phyloP scores from a whole-genome alignment of 1,284 basidiomycete genomes.

The Neonothopanus nambi region DNA sequence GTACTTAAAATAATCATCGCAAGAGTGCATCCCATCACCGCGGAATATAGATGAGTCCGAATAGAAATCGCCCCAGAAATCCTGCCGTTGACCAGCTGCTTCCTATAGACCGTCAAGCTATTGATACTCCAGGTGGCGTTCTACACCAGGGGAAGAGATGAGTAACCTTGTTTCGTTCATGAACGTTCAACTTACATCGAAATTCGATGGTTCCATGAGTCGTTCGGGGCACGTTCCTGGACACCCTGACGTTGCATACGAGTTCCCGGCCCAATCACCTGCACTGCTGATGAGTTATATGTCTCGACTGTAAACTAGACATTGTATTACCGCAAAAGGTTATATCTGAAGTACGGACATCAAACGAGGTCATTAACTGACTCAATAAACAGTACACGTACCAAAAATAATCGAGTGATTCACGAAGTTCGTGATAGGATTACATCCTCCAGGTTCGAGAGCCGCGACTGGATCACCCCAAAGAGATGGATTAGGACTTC shows the following conservation, averaged over 20 bases:
- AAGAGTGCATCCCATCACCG: neutral
- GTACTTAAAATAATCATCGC: neutral
- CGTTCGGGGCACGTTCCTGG: slow-evolving; percentile 69
- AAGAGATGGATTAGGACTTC: slow-evolving; percentile 51
- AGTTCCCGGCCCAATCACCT: slow-evolving; percentile 84
- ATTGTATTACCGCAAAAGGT: slow-evolving; percentile 67
- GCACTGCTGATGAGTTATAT: slow-evolving; percentile 13
- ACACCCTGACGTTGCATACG: slow-evolving; percentile 70
- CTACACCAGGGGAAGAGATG: slow-evolving; percentile 27
- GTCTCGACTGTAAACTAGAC: neutral
- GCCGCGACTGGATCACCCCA: slow-evolving; percentile 71
- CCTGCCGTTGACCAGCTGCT: slow-evolving; percentile 35
- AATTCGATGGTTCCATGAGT: slow-evolving; percentile 69
- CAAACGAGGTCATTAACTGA: neutral
- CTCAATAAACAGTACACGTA: slow-evolving; percentile 26
- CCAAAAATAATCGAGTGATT: slow-evolving; percentile 68
- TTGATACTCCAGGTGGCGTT: slow-evolving; percentile 64
- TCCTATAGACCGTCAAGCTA: slow-evolving; percentile 52
- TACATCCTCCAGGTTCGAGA: slow-evolving; percentile 54
- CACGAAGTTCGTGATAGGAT: slow-evolving; percentile 57
- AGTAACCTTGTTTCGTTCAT: neutral
- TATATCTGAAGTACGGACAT: slow-evolving; percentile 53
- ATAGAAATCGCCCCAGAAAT: slow-evolving; percentile 20
- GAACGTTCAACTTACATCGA: slow-evolving; percentile 45
- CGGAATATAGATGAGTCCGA: neutral